Conservation (phyloP, 345 rosid genomes). For the Rhizophora mangle region DNA sequence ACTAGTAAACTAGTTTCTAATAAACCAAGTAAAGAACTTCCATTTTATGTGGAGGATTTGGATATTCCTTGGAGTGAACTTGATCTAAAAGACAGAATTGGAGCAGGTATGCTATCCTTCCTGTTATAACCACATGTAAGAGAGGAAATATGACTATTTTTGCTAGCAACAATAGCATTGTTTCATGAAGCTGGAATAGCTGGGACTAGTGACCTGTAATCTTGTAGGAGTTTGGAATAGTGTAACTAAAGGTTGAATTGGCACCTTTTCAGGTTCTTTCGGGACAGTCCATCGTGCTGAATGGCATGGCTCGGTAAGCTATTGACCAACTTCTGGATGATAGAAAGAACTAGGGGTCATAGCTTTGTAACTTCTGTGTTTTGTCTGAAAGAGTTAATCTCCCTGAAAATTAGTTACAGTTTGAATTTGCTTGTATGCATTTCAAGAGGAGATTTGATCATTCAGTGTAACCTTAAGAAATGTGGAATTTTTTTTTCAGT, state of each 20-base stretch:
- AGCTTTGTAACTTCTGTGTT: not conserved
- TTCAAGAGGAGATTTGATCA: not conserved
- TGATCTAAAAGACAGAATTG: conserved; percentile 81
- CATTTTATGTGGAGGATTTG: conserved; percentile 81
- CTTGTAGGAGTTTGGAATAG: conserved; percentile 13
- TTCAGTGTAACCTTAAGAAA: not conserved
- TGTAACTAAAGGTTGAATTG: conserved; percentile 26
- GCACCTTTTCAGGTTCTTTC: conserved; percentile 80
- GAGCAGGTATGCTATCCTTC: conserved; percentile 73
- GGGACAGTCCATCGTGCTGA: conserved; percentile 99
- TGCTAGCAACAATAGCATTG: not conserved
- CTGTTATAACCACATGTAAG: not conserved
- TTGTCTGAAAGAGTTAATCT: not conserved
- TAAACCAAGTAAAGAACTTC: conserved; percentile 48
- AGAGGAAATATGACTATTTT: not conserved
- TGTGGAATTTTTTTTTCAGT: not conserved
- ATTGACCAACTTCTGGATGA: not conserved
- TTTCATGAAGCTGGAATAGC: not conserved
- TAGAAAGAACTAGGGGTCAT: not conserved
- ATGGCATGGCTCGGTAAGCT: conserved; percentile 98
- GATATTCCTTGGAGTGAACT: conserved; percentile 93
- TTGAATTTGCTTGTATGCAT: not conserved
- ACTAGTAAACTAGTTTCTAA: conserved; percentile 35
- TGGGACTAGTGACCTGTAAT: not conserved
- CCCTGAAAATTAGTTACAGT: not conserved